These are phyloP conservation scores for Trichophyton benhamiae DNA, from an alignment of 2,329 filamentous ascomycete species.

Conservation along the genomic window DNA sequence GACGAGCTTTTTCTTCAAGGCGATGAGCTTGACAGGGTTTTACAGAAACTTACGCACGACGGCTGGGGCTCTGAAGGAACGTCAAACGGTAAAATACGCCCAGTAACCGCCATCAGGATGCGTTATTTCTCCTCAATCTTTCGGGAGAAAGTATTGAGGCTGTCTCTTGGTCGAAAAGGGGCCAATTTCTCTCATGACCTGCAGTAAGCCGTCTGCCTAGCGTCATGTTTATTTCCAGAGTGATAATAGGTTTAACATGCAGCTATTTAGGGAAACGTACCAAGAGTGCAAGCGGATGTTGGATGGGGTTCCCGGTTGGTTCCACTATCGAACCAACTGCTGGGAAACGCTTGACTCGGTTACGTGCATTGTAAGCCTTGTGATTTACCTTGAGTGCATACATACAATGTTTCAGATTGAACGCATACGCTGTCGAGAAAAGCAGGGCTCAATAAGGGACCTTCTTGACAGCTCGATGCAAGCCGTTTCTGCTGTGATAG, in stretches of 20 bases:
- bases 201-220: constrained; percentile 1
- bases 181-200: constrained; percentile 8
- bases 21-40: constrained; percentile 8
- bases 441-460: constrained; percentile 11
- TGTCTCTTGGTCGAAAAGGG: constrained; percentile 14
- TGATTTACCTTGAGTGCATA: constrained; percentile 16
- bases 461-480: constrained; percentile 17
- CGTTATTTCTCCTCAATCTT: constrained; percentile 16
- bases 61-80: constrained; percentile 15
- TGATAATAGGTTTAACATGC: not conserved
- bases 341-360: constrained; percentile 10
- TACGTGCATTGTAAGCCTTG: constrained; percentile 10
- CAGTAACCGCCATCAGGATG: constrained; percentile 15
- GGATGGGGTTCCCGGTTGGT: constrained; percentile 13
- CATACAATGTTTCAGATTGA: constrained; percentile 16
- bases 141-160: constrained; percentile 17
- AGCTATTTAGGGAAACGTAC: constrained; percentile 10
- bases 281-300: constrained; percentile 15
- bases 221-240: not conserved
- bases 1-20: constrained; percentile 16
- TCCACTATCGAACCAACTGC: constrained; percentile 14
- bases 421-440: constrained; percentile 16
- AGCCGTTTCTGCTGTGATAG: constrained; percentile 15
- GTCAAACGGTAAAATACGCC: constrained; percentile 9
- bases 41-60: constrained; percentile 13